Evolutionary conservation across 495 filamentous ascomycete genomes (phyloP).

Genomic region (Lophiostoma macrostomum): DNA sequence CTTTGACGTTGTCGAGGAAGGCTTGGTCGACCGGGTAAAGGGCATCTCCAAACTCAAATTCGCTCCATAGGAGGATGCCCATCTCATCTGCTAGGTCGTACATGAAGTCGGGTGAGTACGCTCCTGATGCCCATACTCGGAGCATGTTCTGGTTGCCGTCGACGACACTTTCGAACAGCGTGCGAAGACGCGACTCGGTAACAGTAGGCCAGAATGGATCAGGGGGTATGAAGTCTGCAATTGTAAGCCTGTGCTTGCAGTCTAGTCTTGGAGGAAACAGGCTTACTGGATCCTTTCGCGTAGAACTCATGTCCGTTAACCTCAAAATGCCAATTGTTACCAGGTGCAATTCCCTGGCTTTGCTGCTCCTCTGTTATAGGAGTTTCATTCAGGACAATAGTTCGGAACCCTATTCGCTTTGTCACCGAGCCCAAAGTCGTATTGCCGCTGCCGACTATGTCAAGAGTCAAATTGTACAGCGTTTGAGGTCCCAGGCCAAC

Average conservation of each 20-base stretch:
- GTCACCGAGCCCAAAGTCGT: conserved; percentile 48
- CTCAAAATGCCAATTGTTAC: conserved; percentile 68
- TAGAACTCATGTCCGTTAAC: conserved; percentile 68
- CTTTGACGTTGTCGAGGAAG: conserved; percentile 58
- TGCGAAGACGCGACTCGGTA: conserved; percentile 51
- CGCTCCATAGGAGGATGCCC: conserved; percentile 62
- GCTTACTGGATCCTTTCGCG: conserved; percentile 48
- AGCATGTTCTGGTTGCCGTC: conserved; percentile 69
- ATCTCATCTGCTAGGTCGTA: conserved; percentile 65
- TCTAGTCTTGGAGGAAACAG: neutral
- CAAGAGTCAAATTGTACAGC: conserved; percentile 58
- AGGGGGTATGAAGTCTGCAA: conserved; percentile 58
- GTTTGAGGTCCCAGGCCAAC: conserved; percentile 56
- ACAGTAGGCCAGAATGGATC: conserved; percentile 67
- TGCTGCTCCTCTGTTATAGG: conserved; percentile 58
- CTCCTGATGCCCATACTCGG: conserved; percentile 63
- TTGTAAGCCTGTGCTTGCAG: no score
- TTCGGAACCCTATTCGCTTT: conserved; percentile 63
- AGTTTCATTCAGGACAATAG: conserved; percentile 61
- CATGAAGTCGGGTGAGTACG: conserved; percentile 65
- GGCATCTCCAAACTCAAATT: conserved; percentile 65
- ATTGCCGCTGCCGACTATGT: conserved; percentile 42
- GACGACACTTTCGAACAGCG: conserved; percentile 55
- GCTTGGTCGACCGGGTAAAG: conserved; percentile 56
- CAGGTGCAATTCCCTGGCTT: conserved; percentile 57